Base-by-base conservation (phyloP, 257 asterid genomes). In the Galeopsis tetrahit region DNA sequence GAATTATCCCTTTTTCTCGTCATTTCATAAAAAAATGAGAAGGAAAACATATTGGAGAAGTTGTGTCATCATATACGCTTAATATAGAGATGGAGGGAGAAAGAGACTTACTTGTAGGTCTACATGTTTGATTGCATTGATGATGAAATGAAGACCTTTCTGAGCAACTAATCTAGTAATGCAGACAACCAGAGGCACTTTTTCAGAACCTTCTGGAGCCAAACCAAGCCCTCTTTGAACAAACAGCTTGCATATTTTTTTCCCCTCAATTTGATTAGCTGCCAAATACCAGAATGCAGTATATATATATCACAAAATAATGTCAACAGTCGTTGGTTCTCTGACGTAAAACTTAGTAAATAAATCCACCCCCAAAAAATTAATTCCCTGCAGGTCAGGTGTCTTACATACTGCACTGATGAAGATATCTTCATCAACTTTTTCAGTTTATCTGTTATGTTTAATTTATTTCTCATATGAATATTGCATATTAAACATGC, bases 141-240 rank as follows among this genome's bases (percentile, higher is more conserved):
- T 84, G 68, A 88, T 92, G 85, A 92, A 82, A 81, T 92, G 96
- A 63, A 90, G 98, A 63, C 98, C 98, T 81, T 92, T 92, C 82
- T 92, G 96, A 80, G 96, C 94, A 75, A 90, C 98, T 78, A 92
- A 77, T 81, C 96, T 82, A 72, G 91, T 85, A 75, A 90, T 88
- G 86, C 98, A 92, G 49, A 92, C 73, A 67, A 90, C 89, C 76
- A 92, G 83, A 39, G 98, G 96, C 51, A 78, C 83, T 78, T 69
- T 76, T 73, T 79, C 80, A 35, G 81, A 66, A 68, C 68, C 87
- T 70, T 78, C 85, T 53, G 81, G 43, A 82, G 81, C 82, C 87
- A 92, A 85, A 67, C 96, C 96, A 61, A 92, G 90, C 75, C 96
- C 98, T 61, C 81, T 82, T 77, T 90, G 98, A 81, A 92, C 98